phyloP scores from a whole-genome alignment of 2,329 filamentous ascomycete species.

The Pestalotiopsis sp. region DNA sequence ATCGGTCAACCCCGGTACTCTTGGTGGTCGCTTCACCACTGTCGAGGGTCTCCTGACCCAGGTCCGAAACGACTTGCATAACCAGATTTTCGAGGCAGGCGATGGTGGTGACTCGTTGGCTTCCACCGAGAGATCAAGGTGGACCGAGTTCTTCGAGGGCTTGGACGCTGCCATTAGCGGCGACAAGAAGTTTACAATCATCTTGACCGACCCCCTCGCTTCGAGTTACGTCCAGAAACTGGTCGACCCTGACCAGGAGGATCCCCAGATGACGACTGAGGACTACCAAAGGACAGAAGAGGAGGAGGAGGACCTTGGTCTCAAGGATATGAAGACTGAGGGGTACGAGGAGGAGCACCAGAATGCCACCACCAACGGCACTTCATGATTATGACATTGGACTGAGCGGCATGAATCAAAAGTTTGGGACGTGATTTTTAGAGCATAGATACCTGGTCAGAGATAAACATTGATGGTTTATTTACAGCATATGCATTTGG shows the following conservation, averaged over 20 bases:
- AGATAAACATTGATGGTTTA: not conserved
- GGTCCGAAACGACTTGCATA: constrained; percentile 85
- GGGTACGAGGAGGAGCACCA: constrained; percentile 68
- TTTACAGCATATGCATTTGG: not conserved
- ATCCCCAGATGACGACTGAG: constrained; percentile 79
- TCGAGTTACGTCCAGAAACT: constrained; percentile 94
- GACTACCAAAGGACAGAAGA: constrained; percentile 87
- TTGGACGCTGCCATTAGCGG: constrained; percentile 81
- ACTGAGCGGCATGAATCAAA: not conserved
- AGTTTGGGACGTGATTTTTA: not conserved
- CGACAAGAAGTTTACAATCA: constrained; percentile 77
- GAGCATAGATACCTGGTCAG: constrained; percentile 10
- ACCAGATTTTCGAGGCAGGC: constrained; percentile 81
- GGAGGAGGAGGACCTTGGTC: constrained; percentile 90
- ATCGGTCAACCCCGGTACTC: constrained; percentile 87
- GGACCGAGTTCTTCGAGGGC: constrained; percentile 79
- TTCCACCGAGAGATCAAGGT: constrained; percentile 66
- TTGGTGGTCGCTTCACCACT: constrained; percentile 95
- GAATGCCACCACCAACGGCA: not conserved
- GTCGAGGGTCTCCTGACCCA: constrained; percentile 93
- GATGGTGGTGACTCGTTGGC: constrained; percentile 81
- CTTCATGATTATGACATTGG: not conserved
- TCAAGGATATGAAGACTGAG: constrained; percentile 92
- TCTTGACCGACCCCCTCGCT: constrained; percentile 86
- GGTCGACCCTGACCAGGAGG: constrained; percentile 68